Conservation (phyloP, 768 basidiomycete species). For the Podaxis mareebaensis region DNA sequence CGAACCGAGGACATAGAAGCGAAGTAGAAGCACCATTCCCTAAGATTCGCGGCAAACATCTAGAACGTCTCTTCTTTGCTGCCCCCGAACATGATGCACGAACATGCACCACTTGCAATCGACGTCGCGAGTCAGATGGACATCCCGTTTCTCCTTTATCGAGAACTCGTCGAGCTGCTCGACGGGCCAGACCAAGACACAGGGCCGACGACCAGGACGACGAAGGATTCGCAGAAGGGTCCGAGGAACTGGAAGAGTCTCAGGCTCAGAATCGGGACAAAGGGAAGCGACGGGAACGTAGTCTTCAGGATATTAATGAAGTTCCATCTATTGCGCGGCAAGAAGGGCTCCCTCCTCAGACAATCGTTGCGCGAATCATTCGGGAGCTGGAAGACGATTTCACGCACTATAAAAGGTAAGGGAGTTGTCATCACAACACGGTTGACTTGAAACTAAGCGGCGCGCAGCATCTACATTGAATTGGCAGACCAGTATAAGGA, state of each 20-base stretch:
- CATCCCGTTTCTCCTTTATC: conserved; percentile 15
- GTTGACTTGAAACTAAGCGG: conserved; percentile 12
- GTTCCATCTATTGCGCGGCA: conserved; percentile 32
- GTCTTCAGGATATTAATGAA: conserved; percentile 29
- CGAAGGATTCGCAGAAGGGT: conserved; percentile 50
- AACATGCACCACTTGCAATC: conserved; percentile 68
- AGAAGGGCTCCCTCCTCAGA: conserved; percentile 76
- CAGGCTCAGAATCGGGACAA: conserved; percentile 20
- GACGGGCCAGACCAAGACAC: conserved; percentile 3
- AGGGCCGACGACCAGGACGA: conserved; percentile 32
- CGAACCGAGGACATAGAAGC: conserved; percentile 8
- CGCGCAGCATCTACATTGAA: conserved; percentile 79
- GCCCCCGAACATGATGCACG: conserved; percentile 73
- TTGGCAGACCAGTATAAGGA: conserved; percentile 91
- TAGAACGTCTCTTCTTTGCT: conserved; percentile 82
- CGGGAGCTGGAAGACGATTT: conserved; percentile 95
- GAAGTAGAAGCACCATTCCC: conserved; percentile 68
- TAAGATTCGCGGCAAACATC: conserved; percentile 72
- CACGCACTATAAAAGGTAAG: conserved; percentile 89
- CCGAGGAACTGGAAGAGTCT: conserved; percentile 34
- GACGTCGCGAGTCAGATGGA: conserved; percentile 32
- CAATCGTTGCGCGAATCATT: conserved; percentile 79
- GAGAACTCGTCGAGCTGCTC: conserved; percentile 10
- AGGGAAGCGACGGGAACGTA: conserved; percentile 33
- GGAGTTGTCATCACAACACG: conserved; percentile 15